phyloP scores from a whole-genome alignment of 2,329 filamentous ascomycete genomes.

The Madurella mycetomatis region DNA sequence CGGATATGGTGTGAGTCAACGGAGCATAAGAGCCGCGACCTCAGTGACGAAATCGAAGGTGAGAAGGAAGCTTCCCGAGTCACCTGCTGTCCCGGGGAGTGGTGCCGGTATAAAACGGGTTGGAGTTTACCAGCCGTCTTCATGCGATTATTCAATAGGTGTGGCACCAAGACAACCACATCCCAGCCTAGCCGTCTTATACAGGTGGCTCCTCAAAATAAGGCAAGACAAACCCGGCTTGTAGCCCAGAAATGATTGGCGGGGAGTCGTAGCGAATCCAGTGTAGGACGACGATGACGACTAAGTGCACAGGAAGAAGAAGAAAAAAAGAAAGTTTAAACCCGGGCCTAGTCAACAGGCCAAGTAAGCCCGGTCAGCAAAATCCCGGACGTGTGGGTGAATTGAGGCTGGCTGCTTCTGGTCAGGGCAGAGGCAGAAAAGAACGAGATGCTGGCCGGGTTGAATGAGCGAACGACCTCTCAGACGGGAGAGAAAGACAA shows the following conservation, averaged over 20 bases:
- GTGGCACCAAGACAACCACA: slow-evolving; percentile 7
- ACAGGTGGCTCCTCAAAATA: not conserved
- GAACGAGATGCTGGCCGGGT: not conserved
- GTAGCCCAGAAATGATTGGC: not conserved
- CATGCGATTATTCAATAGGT: slow-evolving; percentile 16
- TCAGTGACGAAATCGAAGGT: not conserved
- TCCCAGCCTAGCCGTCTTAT: slow-evolving; percentile 5
- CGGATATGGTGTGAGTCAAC: not conserved
- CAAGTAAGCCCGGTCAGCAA: not conserved
- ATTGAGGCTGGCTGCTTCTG: not conserved
- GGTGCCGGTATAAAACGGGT: slow-evolving; percentile 16
- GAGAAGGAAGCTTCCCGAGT: slow-evolving; percentile 1
- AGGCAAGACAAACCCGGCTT: not conserved
- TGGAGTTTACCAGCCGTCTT: slow-evolving; percentile 25
- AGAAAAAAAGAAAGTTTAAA: slow-evolving; percentile 14
- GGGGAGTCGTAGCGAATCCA: not conserved
- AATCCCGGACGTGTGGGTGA: not conserved
- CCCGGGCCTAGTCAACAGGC: slow-evolving; percentile 5
- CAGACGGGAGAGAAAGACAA: slow-evolving; percentile 4
- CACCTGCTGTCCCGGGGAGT: slow-evolving; percentile 1
- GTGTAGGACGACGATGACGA: not conserved
- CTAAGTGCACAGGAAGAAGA: not conserved
- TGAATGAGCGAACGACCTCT: not conserved
- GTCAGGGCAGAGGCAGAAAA: not conserved
- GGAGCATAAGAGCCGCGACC: not conserved